Evolutionary conservation across 371 early-diverging fungal species (phyloP).

Genomic region (Syncephalastrum monosporum): DNA sequence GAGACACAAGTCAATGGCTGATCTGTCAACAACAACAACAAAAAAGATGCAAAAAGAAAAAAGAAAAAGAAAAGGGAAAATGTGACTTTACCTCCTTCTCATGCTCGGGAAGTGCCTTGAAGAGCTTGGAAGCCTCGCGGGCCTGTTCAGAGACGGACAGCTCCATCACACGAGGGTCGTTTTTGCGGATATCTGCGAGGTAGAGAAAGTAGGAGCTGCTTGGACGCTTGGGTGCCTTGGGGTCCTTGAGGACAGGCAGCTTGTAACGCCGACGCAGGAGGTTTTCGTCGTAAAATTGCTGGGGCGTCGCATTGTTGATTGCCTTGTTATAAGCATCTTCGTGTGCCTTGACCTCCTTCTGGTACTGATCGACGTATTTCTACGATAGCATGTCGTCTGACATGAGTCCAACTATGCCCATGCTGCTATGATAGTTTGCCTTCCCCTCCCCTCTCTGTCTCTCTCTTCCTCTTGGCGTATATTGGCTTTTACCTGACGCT

Average conservation of each 20-base stretch:
- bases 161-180: constrained; percentile 14
- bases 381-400: constrained; percentile 1
- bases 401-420: background rate
- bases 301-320: constrained; percentile 44
- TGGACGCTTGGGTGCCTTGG: constrained; percentile 62
- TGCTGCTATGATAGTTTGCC: no score
- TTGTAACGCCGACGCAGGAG: constrained; percentile 46
- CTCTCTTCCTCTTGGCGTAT: background rate
- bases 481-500: constrained; percentile 26
- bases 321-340: constrained; percentile 29
- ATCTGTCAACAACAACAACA: no score
- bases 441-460: no score
- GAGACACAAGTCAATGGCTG: no score
- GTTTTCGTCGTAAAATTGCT: constrained; percentile 53
- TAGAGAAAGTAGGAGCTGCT: constrained; percentile 42
- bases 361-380: constrained; percentile 33
- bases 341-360: constrained; percentile 25
- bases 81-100: constrained; percentile 25
- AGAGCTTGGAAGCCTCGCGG: constrained; percentile 25
- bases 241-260: constrained; percentile 53
- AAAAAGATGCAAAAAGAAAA: no score
- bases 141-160: constrained; percentile 32
- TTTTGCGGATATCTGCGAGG: constrained; percentile 27
- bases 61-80: no score
- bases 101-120: constrained; percentile 14